Base-by-base conservation (phyloP, 129 eudicot genomes). In the Chrysanthemum seticuspe region DNA sequence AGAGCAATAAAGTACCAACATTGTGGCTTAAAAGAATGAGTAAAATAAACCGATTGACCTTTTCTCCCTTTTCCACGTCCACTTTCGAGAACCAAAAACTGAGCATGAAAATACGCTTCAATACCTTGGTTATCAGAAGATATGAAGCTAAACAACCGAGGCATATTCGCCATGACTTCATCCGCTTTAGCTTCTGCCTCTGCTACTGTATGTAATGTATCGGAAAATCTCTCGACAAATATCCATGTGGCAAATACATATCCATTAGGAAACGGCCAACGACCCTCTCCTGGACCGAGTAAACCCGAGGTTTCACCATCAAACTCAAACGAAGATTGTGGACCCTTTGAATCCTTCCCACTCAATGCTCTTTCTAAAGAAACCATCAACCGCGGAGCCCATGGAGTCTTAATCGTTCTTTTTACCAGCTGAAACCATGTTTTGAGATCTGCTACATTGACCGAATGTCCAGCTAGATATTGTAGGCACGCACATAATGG, bases 231-330 rank as follows among this genome's bases (percentile, higher is more conserved):
- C 71, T 92, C 98, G 9, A 92, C 72, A 76, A 87, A 89, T 34
- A 92, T 87, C 98, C 98, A 92, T 47, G 98, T 92, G 4, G 90
- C 95, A 87, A 92, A 87, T 5, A 95, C 87, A 76, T 72, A 92
- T 16, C 98, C 98, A 31, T 87, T 89, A 18, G 85, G 79, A 59
- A 92, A 92, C 6, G 98, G 98, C 98, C 98, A 92, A 65, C 89
- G 88, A 73, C 96, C 89, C 80, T 92, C 98, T 47, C 98, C 98
- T 4, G 96, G 95, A 62, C 98, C 96, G 51, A 92, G 79, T 72
- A 92, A 78, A 61, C 96, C 98, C 40, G 98, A 92, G 74, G 90
- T 89, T 80, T 92, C 96, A 72, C 98, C 98, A 77, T 92, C 96
- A 54, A 92, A 92, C 84, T 92, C 98, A 70, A 92, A 92, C 11